These are phyloP conservation scores for Bondarzewia mesenterica DNA, from an alignment of 1,284 basidiomycete genomes.

Conservation along the genomic window DNA sequence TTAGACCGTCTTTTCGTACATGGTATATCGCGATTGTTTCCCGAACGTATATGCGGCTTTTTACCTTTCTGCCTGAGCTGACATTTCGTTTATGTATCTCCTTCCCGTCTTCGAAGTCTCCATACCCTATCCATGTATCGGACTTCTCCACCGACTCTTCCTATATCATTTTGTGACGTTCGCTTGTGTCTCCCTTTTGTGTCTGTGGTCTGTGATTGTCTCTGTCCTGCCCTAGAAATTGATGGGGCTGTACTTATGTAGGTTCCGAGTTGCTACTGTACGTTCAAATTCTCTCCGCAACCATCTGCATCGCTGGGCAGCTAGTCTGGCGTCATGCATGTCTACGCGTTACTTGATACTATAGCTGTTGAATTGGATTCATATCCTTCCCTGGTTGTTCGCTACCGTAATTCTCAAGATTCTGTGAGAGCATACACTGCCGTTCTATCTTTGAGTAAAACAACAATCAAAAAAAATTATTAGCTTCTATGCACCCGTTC, in stretches of 20 bases:
- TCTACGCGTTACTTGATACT: background rate
- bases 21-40: background rate
- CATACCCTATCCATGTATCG: too few species aligned
- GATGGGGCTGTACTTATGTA: slow-evolving; percentile 9
- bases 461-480: background rate
- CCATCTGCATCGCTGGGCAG: slow-evolving; percentile 7
- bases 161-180: background rate
- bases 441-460: background rate
- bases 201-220: background rate
- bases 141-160: background rate
- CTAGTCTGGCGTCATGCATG: slow-evolving; percentile 9
- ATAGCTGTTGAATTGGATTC: background rate
- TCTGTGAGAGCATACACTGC: background rate
- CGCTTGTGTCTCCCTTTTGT: background rate
- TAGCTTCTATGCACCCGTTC: background rate
- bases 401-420: background rate
- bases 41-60: background rate
- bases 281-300: slow-evolving; percentile 5
- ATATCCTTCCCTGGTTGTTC: too few species aligned
- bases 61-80: too few species aligned
- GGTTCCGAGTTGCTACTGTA: slow-evolving; percentile 11
- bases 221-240: slow-evolving; percentile 4
- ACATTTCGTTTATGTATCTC: too few species aligned
- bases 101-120: too few species aligned
- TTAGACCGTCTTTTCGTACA: background rate